Base-by-base conservation (phyloP, 2,329 filamentous ascomycete genomes). In the Cadophora luteo-olivacea region DNA sequence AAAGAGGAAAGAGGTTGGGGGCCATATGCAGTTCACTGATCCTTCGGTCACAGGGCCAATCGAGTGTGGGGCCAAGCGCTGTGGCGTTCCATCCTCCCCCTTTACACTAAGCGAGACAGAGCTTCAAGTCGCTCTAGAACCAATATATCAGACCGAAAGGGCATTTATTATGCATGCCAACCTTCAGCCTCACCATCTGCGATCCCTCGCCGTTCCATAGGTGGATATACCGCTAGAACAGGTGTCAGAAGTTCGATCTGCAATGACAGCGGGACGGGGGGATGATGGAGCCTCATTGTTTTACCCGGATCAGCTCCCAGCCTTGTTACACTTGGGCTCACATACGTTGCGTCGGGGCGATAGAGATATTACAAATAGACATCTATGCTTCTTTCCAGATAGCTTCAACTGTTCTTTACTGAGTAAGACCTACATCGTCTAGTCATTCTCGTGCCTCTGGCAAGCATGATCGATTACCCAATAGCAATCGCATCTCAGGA, bases 401-500 rank as follows among this genome's bases (percentile, higher is more conserved):
- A 5, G 5, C 29, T 11, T 52, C 22, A 9, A 29, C 3, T 1
- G 25, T 25, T 14, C 49, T 3, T 6, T 25, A 24, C 49, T 52
- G 5, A n/a, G 36, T 4, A 25, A 7, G 49, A 29, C 22, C 4
- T 4, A 29, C 49, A 8, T 29, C 9, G 8, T 52, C 24, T 14
- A 25, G 49, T 29, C 24, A 14, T 22, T 5, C 14, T 25, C 22
- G 49, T 29, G 22, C 7, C 22, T 14, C 22, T 52, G 6, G 22
- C 49, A 11, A 52, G 49, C 6, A 52, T 52, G 49, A 52, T 52
- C 22, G 49, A 52, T 9, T 52, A 52, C 22, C 49, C 49, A 9
- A 52, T 29, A 52, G 49, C 24, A 52, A 52, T 52, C 22, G 49
- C 49, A 14, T 52, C 49, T 52, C 49, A 29, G 24, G 19, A 52